Conservation (phyloP, 176 grass and related monocot genomes). For the Saccharum officinarum region DNA sequence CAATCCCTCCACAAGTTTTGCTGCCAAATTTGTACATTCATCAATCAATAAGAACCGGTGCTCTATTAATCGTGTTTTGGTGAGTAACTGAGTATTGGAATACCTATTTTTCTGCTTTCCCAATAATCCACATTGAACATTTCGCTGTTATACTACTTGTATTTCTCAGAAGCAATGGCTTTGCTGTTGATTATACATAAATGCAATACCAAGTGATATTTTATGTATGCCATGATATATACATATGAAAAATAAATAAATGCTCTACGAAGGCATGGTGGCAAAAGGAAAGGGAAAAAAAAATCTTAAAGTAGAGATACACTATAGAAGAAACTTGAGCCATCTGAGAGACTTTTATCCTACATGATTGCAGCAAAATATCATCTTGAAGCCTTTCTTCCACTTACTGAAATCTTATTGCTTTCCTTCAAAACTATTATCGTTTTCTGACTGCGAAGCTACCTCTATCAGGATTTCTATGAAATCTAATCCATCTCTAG, state of each 20-base stretch:
- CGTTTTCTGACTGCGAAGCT: background rate
- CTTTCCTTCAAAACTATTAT: background rate
- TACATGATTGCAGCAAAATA: background rate
- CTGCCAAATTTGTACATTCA: conserved; percentile 98
- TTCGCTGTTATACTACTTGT: no score
- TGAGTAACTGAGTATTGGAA: conserved; percentile 79
- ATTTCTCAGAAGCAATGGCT: no score
- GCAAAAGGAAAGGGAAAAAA: no score
- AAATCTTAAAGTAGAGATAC: background rate
- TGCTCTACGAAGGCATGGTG: no score
- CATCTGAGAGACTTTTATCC: background rate
- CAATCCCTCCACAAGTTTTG: conserved; percentile 93
- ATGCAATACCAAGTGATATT: no score
- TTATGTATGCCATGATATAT: no score
- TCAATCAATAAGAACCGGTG: conserved; percentile 99
- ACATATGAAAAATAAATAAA: no score
- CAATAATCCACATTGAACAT: background rate
- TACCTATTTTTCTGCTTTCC: conserved; percentile 5
- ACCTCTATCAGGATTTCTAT: background rate
- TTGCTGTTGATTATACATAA: no score
- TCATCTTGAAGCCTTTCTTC: background rate
- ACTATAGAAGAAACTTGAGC: background rate
- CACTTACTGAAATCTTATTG: background rate
- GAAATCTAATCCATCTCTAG: background rate
- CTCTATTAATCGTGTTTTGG: conserved; percentile 95